Conservation (phyloP, 768 basidiomycete genomes). For the Amanita polypyramis region DNA sequence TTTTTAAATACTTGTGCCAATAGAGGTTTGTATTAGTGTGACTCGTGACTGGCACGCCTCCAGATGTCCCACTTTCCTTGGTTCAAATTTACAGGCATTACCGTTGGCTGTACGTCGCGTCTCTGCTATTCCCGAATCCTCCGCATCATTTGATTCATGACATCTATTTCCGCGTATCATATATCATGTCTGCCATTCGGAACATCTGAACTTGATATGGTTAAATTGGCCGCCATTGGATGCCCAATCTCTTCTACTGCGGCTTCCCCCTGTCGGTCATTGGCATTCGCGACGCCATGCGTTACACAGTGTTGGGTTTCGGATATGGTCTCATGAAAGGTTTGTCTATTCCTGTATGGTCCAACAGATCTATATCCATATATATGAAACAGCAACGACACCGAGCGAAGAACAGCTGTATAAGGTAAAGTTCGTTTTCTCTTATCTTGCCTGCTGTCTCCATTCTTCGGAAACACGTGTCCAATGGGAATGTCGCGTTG, state of each 20-base stretch:
- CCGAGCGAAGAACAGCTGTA: slow-evolving; percentile 45
- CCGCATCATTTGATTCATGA: too few relatives aligned
- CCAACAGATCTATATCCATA: slow-evolving; percentile 9
- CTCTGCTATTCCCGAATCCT: neutral
- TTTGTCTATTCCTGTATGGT: slow-evolving; percentile 18
- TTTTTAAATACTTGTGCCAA: too few relatives aligned
- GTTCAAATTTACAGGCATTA: slow-evolving; percentile 37
- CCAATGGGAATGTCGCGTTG: too few relatives aligned
- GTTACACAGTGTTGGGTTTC: slow-evolving; percentile 35
- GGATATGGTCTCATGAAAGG: slow-evolving; percentile 56
- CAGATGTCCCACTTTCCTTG: slow-evolving; percentile 46
- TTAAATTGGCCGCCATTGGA: neutral
- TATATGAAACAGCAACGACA: slow-evolving; percentile 28
- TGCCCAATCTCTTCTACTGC: neutral
- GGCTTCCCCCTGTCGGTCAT: neutral
- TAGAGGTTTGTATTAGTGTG: neutral
- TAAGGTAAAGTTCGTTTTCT: slow-evolving; percentile 32
- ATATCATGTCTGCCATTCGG: neutral
- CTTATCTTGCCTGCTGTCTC: too few relatives aligned
- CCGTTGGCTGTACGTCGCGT: slow-evolving; percentile 35
- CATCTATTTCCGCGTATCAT: slow-evolving; percentile 8
- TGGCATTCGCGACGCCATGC: neutral
- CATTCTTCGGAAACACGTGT: neutral
- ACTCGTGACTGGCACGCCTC: neutral
- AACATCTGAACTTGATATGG: neutral